Percentiles rank a stretch among this genome's conserved stretches.
Conservation (phyloP, 306 rosid genomes). For the Acacia melanoxylon region DNA sequence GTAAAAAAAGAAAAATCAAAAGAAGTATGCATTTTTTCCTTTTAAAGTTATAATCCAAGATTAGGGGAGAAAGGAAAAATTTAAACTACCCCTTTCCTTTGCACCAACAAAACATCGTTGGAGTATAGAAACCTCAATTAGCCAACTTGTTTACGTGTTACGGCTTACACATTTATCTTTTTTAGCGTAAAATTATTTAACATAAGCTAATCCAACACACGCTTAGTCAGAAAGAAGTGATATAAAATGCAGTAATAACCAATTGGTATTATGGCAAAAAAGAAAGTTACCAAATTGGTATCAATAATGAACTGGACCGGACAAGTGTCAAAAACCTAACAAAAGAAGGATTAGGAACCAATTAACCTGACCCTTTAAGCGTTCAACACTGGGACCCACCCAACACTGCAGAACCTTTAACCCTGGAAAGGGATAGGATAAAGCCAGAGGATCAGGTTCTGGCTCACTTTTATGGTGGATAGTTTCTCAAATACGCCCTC, state of each 20-base stretch:
- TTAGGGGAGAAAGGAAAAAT: too few species aligned
- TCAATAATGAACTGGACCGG: neutral
- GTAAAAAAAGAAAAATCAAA: too few species aligned
- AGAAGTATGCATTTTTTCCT: too few species aligned
- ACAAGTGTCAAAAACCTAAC: too few species aligned
- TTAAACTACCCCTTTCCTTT: too few species aligned
- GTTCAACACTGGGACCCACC: neutral
- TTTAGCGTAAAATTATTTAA: too few species aligned
- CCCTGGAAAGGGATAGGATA: neutral
- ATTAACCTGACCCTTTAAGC: neutral
- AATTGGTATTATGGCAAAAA: neutral
- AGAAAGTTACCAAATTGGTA: neutral
- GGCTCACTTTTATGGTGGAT: conserved; percentile 14
- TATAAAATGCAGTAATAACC: neutral
- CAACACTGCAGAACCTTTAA: neutral
- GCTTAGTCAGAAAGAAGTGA: neutral
- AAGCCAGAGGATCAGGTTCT: neutral
- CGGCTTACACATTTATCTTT: too few species aligned
- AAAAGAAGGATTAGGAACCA: neutral
- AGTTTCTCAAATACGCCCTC: neutral
- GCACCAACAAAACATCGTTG: too few species aligned
- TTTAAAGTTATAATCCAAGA: too few species aligned
- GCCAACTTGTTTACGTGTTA: too few species aligned
- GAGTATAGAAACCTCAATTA: too few species aligned
- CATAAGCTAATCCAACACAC: too few species aligned